Conservation (phyloP, 768 basidiomycete genomes). For the Auricularia sp. region DNA sequence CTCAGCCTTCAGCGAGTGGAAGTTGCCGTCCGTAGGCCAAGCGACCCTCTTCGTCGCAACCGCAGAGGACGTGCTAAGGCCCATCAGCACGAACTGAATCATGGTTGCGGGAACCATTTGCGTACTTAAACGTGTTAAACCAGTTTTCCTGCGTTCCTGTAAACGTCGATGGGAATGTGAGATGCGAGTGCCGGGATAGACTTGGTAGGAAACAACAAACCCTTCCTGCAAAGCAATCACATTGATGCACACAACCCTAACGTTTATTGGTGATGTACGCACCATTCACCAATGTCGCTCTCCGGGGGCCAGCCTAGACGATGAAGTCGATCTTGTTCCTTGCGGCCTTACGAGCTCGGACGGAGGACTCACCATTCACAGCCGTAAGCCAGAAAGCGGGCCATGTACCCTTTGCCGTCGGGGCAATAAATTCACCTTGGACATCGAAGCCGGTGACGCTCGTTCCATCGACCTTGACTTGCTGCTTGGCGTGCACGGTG, state of each 20-base stretch:
- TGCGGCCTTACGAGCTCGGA: conserved; percentile 15
- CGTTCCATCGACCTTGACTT: conserved; percentile 29
- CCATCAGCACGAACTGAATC: not conserved
- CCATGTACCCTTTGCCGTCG: conserved; percentile 31
- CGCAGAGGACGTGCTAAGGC: conserved; percentile 25
- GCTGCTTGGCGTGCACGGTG: conserved; percentile 31
- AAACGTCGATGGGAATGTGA: not conserved
- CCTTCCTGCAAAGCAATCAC: too few relatives aligned
- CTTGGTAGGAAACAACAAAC: not conserved
- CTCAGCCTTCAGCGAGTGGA: conserved; percentile 33
- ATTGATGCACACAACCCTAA: not conserved
- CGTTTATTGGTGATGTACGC: conserved; percentile 19
- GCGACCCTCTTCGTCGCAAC: conserved; percentile 29
- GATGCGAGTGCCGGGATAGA: too few relatives aligned
- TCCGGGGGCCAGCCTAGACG: conserved; percentile 33
- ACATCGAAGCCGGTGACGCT: conserved; percentile 26
- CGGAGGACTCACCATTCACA: not conserved
- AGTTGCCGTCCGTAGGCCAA: conserved; percentile 35
- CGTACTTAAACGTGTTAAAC: conserved; percentile 31
- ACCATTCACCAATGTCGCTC: conserved; percentile 34
- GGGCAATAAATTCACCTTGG: conserved; percentile 33
- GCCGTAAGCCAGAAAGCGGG: conserved; percentile 31
- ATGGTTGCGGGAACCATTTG: not conserved
- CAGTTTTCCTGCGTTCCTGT: conserved; percentile 22
- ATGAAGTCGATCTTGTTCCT: too few relatives aligned